phyloP scores from a whole-genome alignment of 495 filamentous ascomycete genomes.

The Penicillium flavigenum region DNA sequence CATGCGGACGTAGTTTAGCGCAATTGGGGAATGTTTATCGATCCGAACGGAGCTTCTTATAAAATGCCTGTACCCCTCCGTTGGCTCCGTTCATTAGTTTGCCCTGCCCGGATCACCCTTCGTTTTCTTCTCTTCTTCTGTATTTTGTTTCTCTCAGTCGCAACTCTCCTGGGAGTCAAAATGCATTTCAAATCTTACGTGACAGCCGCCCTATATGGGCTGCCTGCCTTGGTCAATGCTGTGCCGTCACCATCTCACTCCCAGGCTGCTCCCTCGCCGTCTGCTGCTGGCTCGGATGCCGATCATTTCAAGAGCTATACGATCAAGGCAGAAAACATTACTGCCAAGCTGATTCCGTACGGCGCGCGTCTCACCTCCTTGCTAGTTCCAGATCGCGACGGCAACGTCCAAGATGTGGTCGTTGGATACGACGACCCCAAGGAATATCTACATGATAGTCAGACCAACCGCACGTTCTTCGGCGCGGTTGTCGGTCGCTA shows the following conservation, averaged over 20 bases:
- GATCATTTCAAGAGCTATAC: constrained; percentile 62
- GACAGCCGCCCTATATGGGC: constrained; percentile 36
- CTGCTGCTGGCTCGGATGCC: constrained; percentile 7
- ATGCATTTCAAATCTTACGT: constrained; percentile 46
- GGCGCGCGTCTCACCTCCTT: constrained; percentile 76
- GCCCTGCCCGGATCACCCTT: constrained; percentile 32
- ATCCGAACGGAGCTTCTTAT: constrained; percentile 19
- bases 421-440: constrained; percentile 77
- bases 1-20: constrained; percentile 25
- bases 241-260: constrained; percentile 19
- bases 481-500: constrained; percentile 78
- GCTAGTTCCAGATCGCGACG: constrained; percentile 68
- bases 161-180: constrained; percentile 31
- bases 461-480: constrained; percentile 70
- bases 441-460: constrained; percentile 63
- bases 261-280: constrained; percentile 10
- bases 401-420: constrained; percentile 64
- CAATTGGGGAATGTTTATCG: constrained; percentile 21
- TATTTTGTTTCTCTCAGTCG: constrained; percentile 34
- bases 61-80: constrained; percentile 32
- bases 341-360: constrained; percentile 72
- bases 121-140: constrained; percentile 33
- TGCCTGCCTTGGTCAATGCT: constrained; percentile 33
- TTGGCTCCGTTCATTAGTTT: constrained; percentile 34
- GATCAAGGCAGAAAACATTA: constrained; percentile 69